Percentiles rank a stretch among this genome's conserved stretches.
These are phyloP conservation scores for Orbilia oligospora DNA, from an alignment of 2,329 filamentous ascomycete genomes.

Conservation along the genomic window DNA sequence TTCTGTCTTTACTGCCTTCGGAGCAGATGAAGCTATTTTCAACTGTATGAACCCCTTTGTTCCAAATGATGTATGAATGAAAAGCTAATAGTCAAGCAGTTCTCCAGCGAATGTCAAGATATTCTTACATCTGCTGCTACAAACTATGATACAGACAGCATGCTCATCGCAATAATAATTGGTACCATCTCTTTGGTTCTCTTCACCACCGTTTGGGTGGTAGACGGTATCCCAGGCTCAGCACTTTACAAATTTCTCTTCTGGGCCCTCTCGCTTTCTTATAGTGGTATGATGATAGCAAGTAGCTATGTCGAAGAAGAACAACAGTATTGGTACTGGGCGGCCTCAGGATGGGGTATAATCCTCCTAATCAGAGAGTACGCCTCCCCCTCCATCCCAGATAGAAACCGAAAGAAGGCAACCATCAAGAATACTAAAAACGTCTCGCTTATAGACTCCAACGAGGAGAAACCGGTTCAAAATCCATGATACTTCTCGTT, in stretches of 20 bases:
- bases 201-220: conserved; percentile 39
- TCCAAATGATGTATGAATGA: not conserved
- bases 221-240: conserved; percentile 36
- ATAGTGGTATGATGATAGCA: conserved; percentile 94
- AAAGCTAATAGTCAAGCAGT: conserved; percentile 67
- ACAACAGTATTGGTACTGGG: conserved; percentile 99
- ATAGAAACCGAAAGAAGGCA: not conserved
- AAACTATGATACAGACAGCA: conserved; percentile 83
- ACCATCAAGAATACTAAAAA: not conserved
- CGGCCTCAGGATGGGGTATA: conserved; percentile 78
- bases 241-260: conserved; percentile 52
- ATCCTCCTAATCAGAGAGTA: conserved; percentile 71
- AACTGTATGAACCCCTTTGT: conserved; percentile 17
- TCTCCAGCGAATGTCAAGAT: conserved; percentile 80
- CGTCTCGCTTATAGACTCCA: conserved; percentile 62
- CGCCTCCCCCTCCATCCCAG: conserved; percentile 10
- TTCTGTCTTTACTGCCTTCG: conserved; percentile 4
- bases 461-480: conserved; percentile 51
- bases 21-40: conserved; percentile 51
- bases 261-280: conserved; percentile 70
- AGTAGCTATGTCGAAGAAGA: conserved; percentile 99
- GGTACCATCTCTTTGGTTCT: conserved; percentile 66
- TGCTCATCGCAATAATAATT: conserved; percentile 70
- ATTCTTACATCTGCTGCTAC: conserved; percentile 91
- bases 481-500: conserved; percentile 71